Evolutionary conservation across 352 stramenopile genomes (phyloP).

Genomic region (Phytophthora pluvialis): DNA sequence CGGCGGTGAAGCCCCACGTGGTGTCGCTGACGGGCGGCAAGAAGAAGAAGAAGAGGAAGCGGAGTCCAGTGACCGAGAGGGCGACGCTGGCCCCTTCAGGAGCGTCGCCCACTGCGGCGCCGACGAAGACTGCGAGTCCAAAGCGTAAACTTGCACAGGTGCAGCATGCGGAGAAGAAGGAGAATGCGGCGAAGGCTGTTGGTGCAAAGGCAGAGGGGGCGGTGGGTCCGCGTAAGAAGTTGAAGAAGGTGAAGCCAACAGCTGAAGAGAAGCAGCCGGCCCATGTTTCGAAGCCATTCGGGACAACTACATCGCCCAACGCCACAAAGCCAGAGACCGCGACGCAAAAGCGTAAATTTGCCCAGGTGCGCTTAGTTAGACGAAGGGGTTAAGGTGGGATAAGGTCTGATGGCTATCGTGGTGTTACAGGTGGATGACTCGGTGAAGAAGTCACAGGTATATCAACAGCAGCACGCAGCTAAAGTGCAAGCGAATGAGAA

Average conservation of each 20-base stretch:
- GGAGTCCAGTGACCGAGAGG: not conserved
- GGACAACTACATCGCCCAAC: not conserved
- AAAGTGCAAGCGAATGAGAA: not conserved
- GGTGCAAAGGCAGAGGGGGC: conserved; percentile 9
- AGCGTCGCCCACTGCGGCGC: not conserved
- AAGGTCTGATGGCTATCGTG: not conserved
- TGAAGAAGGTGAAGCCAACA: conserved; percentile 15
- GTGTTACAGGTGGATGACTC: not conserved
- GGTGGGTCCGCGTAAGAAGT: conserved; percentile 1
- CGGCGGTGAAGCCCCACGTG: conserved; percentile 17
- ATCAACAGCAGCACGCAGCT: not conserved
- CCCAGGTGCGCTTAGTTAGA: conserved; percentile 1
- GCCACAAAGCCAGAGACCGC: not conserved
- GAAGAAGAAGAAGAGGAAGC: conserved; percentile 42
- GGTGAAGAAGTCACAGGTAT: not conserved
- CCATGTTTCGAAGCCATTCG: not conserved
- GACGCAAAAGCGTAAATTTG: not conserved
- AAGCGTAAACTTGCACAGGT: conserved; percentile 25
- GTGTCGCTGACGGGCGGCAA: conserved; percentile 26
- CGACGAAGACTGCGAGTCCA: conserved; percentile 6
- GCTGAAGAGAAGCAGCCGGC: not conserved
- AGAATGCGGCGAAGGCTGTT: not conserved
- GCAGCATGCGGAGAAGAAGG: conserved; percentile 5
- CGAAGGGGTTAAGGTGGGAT: not conserved
- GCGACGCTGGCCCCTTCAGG: conserved; percentile 7